Evolutionary conservation across 768 basidiomycete genomes (phyloP).

Genomic region (Tricholoma flavovirens): DNA sequence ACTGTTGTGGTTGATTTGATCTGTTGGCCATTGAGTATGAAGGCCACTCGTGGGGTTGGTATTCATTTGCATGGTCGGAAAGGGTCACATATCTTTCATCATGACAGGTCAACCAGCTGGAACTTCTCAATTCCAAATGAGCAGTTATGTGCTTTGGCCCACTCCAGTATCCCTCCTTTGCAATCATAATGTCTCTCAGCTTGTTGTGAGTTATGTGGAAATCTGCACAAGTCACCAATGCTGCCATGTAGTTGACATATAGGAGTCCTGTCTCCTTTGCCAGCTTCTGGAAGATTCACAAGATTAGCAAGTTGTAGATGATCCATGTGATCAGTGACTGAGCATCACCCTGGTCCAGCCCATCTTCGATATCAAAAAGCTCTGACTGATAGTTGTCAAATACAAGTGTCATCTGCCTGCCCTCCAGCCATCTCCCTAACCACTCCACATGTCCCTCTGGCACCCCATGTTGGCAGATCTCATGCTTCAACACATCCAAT

Average conservation of each 20-base stretch:
- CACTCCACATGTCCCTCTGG: too few relatives aligned
- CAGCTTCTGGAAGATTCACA: too few relatives aligned
- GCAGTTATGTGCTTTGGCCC: too few relatives aligned
- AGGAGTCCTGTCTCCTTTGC: neutral
- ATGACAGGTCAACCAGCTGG: too few relatives aligned
- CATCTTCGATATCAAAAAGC: conserved; percentile 14
- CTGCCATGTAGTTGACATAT: conserved; percentile 8
- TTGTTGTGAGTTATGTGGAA: conserved; percentile 6
- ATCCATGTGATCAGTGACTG: conserved; percentile 24
- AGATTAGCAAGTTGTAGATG: conserved; percentile 27
- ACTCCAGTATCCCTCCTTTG: too few relatives aligned
- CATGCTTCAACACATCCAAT: too few relatives aligned
- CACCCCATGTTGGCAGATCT: too few relatives aligned
- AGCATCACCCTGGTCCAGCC: conserved; percentile 32
- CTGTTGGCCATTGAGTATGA: neutral
- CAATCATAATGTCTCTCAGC: too few relatives aligned
- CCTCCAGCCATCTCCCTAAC: too few relatives aligned
- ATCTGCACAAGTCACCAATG: conserved; percentile 1
- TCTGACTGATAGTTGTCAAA: conserved; percentile 21
- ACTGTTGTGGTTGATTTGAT: too few relatives aligned
- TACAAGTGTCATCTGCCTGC: too few relatives aligned
- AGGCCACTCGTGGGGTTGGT: neutral
- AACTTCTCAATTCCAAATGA: too few relatives aligned
- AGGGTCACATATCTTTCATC: neutral
- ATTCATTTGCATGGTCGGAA: neutral